These are phyloP conservation scores for Lichtheimia ornata DNA, from an alignment of 371 early-diverging fungal species.

Conservation along the genomic window DNA sequence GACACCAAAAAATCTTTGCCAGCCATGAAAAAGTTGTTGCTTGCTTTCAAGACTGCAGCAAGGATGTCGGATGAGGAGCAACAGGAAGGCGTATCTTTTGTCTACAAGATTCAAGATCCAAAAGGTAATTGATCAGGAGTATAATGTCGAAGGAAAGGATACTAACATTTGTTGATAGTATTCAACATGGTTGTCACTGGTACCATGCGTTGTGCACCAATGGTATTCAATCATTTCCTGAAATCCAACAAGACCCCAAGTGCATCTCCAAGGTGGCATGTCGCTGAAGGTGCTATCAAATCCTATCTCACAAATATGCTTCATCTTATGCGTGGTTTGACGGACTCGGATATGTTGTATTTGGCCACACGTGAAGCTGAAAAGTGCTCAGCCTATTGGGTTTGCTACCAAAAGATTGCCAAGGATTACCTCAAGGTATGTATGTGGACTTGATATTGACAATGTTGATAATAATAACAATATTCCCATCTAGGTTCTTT, in stretches of 20 bases:
- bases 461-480: background rate
- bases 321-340: constrained; percentile 72
- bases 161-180: constrained; percentile 34
- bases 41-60: constrained; percentile 85
- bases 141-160: background rate
- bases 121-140: constrained; percentile 26
- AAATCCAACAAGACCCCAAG: constrained; percentile 46
- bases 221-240: constrained; percentile 59
- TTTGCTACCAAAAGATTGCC: constrained; percentile 76
- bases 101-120: constrained; percentile 73
- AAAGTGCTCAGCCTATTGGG: constrained; percentile 72
- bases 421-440: constrained; percentile 79
- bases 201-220: constrained; percentile 59
- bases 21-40: constrained; percentile 66
- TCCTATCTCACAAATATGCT: constrained; percentile 74
- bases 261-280: constrained; percentile 68
- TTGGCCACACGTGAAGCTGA: constrained; percentile 82
- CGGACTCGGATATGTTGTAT: constrained; percentile 81
- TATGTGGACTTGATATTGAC: background rate
- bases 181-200: constrained; percentile 80
- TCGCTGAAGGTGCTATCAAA: constrained; percentile 73
- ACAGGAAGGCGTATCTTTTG: constrained; percentile 43
- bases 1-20: constrained; percentile 32
- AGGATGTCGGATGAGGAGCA: constrained; percentile 74
- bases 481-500: constrained; percentile 31